These are phyloP conservation scores for Taphrina pruni DNA, from an alignment of 1,139 yeast species.

Conservation along the genomic window DNA sequence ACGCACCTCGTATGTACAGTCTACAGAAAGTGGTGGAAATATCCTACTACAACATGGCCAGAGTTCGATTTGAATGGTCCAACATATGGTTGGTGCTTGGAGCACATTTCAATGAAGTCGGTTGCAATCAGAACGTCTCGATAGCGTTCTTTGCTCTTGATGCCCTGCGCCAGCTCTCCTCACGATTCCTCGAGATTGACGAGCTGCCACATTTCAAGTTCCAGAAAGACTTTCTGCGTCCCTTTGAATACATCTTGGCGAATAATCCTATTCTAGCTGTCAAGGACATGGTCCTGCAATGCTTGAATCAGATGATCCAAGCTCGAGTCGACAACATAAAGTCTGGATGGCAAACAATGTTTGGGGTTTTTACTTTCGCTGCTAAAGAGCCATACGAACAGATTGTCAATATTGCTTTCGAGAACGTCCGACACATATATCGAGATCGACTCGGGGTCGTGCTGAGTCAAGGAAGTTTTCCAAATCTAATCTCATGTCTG, in stretches of 20 bases:
- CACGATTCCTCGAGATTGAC: conserved; percentile 89
- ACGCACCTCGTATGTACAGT: conserved; percentile 87
- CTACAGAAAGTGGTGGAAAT: conserved; percentile 95
- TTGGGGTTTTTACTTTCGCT: conserved; percentile 73
- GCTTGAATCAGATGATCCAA: conserved; percentile 82
- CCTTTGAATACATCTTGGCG: conserved; percentile 79
- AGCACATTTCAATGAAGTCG: conserved; percentile 80
- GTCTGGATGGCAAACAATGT: conserved; percentile 94
- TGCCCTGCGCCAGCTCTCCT: conserved; percentile 87
- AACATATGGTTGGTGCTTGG: conserved; percentile 95
- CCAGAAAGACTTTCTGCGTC: conserved; percentile 90
- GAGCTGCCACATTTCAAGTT: conserved; percentile 94
- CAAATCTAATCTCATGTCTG: conserved; percentile 74
- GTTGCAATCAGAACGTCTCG: conserved; percentile 74
- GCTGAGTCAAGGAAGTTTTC: conserved; percentile 74
- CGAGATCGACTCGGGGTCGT: conserved; percentile 68
- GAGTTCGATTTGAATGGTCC: conserved; percentile 96
- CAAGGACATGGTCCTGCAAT: conserved; percentile 84
- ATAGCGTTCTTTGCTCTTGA: conserved; percentile 92
- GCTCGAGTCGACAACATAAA: conserved; percentile 75
- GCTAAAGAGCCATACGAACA: conserved; percentile 58
- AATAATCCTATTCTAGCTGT: conserved; percentile 74
- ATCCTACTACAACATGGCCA: conserved; percentile 94
- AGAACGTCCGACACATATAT: conserved; percentile 59
- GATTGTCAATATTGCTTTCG: conserved; percentile 42